Evolutionary conservation across 2,329 filamentous ascomycete species (phyloP).

Genomic region (Phoma herbarum): DNA sequence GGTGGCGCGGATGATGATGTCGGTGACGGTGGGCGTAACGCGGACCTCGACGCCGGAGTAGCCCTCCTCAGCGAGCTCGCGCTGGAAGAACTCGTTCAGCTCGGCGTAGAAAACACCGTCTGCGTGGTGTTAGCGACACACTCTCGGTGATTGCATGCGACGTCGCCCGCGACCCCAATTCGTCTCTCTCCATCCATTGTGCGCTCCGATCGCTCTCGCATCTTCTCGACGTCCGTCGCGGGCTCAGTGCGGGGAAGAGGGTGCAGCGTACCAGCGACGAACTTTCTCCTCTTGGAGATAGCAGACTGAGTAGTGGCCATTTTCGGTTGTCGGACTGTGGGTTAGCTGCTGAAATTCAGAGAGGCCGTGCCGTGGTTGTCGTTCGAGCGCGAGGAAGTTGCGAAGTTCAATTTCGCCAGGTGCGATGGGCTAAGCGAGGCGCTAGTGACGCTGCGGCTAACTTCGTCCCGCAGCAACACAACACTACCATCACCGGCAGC

Average conservation of each 20-base stretch:
- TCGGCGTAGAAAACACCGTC: conserved; percentile 99
- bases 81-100: conserved; percentile 99
- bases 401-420: conserved; percentile 17
- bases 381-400: conserved; percentile 11
- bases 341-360: conserved; percentile 51
- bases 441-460: too few relatives aligned
- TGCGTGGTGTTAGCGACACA: conserved; percentile 42
- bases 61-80: conserved; percentile 99
- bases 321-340: conserved; percentile 42
- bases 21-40: conserved; percentile 99
- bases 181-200: conserved; percentile 13
- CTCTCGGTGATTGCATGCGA: neutral
- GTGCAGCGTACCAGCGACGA: conserved; percentile 59
- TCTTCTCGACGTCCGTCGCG: neutral
- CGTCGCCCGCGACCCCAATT: conserved; percentile 16
- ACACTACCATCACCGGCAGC: neutral
- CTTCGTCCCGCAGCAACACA: neutral
- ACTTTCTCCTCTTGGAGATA: conserved; percentile 83
- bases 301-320: conserved; percentile 54
- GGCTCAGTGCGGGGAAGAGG: conserved; percentile 22
- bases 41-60: conserved; percentile 99
- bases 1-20: conserved; percentile 99
- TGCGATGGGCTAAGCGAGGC: conserved; percentile 1
- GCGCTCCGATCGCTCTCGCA: conserved; percentile 1
- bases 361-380: conserved; percentile 33